Evolutionary conservation across 352 stramenopile genomes (phyloP), one percentile per base, ranked within the genome.

Genomic region (Ophiocytium majus): DNA sequence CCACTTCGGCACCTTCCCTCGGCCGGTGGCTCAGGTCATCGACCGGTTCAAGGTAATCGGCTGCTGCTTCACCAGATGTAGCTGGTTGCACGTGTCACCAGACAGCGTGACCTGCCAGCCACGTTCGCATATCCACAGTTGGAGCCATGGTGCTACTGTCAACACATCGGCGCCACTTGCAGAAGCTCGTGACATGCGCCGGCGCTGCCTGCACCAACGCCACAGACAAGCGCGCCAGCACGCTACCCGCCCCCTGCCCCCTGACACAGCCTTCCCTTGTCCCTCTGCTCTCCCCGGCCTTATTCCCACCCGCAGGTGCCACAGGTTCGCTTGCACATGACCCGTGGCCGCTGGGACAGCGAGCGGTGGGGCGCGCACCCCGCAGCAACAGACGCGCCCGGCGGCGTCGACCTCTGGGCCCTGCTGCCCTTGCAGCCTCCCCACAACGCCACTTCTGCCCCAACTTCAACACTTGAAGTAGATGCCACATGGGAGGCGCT

Each of bases 41-140:
- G 82, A 86, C 79, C 76, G 63, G 66, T 86, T 86, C 63, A 82
- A 86, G 82, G 82, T 64, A 34, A 82, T n/a, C n/a, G n/a, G n/a
- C n/a, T n/a, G n/a, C n/a, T n/a, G n/a, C n/a, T n/a, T n/a, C n/a
- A n/a, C n/a, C n/a, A n/a, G n/a, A n/a, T n/a, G n/a, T n/a, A n/a
- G n/a, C n/a, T n/a, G n/a, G n/a, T n/a, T n/a, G n/a, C n/a, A n/a
- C n/a, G n/a, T n/a, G n/a, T n/a, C n/a, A n/a, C n/a, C n/a, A n/a
- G n/a, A n/a, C n/a, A n/a, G n/a, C n/a, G n/a, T n/a, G n/a, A n/a
- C n/a, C n/a, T n/a, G n/a, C n/a, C n/a, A n/a, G n/a, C n/a, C n/a
- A n/a, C n/a, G n/a, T n/a, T n/a, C n/a, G n/a, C n/a, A n/a, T n/a
- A n/a, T n/a, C n/a, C n/a, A n/a, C n/a, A n/a, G n/a, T n/a, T n/a